Evolutionary conservation across 1,139 yeast species (phyloP).

Genomic region (Blastobotrys raffinosifermentans): DNA sequence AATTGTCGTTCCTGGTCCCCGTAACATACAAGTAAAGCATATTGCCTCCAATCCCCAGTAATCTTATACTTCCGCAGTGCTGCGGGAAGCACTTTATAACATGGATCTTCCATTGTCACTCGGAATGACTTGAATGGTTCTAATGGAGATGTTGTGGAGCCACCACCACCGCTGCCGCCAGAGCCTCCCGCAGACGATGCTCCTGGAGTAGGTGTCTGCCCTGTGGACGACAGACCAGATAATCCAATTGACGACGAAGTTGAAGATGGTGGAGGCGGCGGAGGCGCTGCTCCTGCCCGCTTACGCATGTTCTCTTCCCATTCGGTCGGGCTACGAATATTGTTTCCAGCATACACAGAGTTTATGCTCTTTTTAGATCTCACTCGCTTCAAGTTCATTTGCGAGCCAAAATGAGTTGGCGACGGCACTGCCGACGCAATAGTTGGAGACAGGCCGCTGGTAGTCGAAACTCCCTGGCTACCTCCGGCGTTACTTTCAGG

Average conservation of each 20-base stretch:
- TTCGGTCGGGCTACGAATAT: neutral
- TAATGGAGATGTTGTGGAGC: slow-evolving; percentile 12
- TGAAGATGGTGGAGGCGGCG: no score
- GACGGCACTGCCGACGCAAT: neutral
- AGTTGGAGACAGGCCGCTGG: neutral
- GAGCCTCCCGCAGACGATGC: neutral
- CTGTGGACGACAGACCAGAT: neutral
- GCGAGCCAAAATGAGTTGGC: neutral
- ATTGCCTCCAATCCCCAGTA: slow-evolving; percentile 80
- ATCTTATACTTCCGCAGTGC: slow-evolving; percentile 86
- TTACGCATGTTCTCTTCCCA: neutral
- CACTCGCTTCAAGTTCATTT: neutral
- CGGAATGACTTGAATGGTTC: slow-evolving; percentile 83
- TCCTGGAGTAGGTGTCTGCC: neutral
- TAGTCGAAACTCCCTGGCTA: neutral
- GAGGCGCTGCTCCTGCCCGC: neutral
- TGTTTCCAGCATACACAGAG: neutral
- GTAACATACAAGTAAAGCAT: slow-evolving; percentile 83
- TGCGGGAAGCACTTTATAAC: slow-evolving; percentile 79
- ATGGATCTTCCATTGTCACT: slow-evolving; percentile 89
- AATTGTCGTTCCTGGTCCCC: slow-evolving; percentile 86
- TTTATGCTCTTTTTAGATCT: neutral
- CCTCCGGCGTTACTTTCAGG: slow-evolving; percentile 27
- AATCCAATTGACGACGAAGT: neutral
- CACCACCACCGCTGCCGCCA: neutral